Evolutionary conservation across 2,329 filamentous ascomycete genomes (phyloP).

Genomic region (Epichloe gansuensis): DNA sequence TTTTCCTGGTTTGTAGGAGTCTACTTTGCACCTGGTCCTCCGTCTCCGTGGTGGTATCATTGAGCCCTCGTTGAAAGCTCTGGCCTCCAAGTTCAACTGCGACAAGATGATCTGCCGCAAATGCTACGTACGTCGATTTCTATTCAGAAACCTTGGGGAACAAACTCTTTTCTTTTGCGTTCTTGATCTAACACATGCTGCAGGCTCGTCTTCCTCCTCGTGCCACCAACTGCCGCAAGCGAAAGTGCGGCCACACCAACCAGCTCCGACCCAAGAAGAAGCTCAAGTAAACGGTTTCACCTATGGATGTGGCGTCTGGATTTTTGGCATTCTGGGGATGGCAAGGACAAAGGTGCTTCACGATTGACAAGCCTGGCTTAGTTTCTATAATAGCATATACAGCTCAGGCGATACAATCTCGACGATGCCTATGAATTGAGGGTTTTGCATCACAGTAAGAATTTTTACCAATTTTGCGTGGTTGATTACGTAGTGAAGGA

Average conservation of each 20-base stretch:
- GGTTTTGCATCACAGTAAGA: conserved; percentile 4
- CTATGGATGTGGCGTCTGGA: conserved; percentile 33
- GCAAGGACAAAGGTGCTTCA: conserved; percentile 23
- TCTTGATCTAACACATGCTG: conserved; percentile 7
- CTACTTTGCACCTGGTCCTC: conserved; percentile 94
- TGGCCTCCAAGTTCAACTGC: conserved; percentile 99
- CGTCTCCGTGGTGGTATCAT: conserved; percentile 99
- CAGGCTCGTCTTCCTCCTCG: conserved; percentile 81
- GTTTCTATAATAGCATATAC: conserved; percentile 30
- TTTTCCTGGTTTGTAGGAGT: conserved; percentile 51
- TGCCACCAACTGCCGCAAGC: conserved; percentile 99
- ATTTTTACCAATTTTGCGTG: too few relatives aligned
- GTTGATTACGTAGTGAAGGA: too few relatives aligned
- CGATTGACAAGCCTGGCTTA: conserved; percentile 25
- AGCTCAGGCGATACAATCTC: conserved; percentile 26
- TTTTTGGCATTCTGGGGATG: conserved; percentile 28
- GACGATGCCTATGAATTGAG: conserved; percentile 21
- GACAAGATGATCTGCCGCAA: conserved; percentile 99
- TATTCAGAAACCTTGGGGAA: background rate
- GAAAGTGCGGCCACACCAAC: conserved; percentile 99
- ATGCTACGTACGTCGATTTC: conserved; percentile 72
- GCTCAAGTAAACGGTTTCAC: conserved; percentile 57
- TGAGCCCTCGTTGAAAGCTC: conserved; percentile 95
- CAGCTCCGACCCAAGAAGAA: conserved; percentile 99
- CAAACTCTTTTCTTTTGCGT: background rate